Evolutionary conservation across 1,284 basidiomycete species (phyloP).

Genomic region (Rhodotorula sp.): DNA sequence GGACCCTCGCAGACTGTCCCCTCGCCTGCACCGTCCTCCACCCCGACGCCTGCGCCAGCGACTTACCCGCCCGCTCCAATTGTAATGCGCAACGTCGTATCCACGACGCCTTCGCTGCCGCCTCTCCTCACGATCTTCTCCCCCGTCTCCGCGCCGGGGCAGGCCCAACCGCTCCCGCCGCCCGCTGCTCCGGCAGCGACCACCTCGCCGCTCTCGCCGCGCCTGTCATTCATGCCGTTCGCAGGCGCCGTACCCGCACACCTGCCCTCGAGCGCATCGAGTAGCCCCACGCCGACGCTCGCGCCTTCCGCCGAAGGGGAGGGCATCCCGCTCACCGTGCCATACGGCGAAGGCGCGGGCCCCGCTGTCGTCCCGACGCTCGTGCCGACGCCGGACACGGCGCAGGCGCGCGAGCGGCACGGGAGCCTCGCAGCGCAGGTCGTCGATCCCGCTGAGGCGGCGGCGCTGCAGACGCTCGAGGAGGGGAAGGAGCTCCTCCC

Average conservation of each 20-base stretch:
- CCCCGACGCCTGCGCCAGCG: neutral
- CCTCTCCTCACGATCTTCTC: neutral
- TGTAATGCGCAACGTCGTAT: neutral
- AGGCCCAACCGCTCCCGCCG: neutral
- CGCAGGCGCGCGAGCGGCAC: neutral
- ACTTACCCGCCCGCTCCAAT: neutral
- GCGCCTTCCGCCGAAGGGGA: neutral
- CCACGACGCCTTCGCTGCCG: neutral
- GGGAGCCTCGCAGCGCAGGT: neutral
- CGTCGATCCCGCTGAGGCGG: neutral
- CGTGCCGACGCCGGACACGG: neutral
- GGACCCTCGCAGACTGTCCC: neutral
- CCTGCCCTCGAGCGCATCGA: neutral
- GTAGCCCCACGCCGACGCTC: neutral
- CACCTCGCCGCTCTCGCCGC: constrained; percentile 4
- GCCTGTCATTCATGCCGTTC: constrained; percentile 30
- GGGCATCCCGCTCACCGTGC: neutral
- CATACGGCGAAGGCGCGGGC: neutral
- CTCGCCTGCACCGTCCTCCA: neutral
- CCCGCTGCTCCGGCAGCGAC: neutral
- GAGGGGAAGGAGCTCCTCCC: neutral
- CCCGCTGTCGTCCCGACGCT: neutral
- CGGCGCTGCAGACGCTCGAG: neutral
- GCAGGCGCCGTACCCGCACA: constrained; percentile 1
- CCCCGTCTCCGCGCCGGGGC: neutral